Evolutionary conservation across 305 asterid species (phyloP).

Genomic region (Caryopteris hybrid): DNA sequence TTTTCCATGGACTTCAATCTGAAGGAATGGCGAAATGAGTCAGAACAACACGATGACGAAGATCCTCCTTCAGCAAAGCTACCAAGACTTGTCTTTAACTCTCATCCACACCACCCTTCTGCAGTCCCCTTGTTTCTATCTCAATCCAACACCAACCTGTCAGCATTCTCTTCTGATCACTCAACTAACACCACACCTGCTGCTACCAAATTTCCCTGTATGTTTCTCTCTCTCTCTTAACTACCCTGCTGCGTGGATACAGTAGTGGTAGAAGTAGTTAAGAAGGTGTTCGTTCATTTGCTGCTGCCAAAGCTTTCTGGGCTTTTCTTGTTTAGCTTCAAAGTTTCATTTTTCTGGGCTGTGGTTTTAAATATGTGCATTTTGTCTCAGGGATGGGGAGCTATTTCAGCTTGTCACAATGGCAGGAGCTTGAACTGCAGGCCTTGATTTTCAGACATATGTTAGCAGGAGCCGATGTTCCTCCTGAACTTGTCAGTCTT

Average conservation of each 20-base stretch:
- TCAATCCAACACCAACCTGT: conserved; percentile 49
- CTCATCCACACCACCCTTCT: conserved; percentile 30
- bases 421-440: conserved; percentile 92
- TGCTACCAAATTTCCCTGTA: conserved; percentile 47
- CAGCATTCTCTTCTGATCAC: conserved; percentile 45
- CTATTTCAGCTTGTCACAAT: conserved; percentile 72
- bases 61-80: conserved; percentile 37
- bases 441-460: conserved; percentile 79
- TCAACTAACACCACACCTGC: conserved; percentile 25
- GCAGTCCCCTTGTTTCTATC: conserved; percentile 63
- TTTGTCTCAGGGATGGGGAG: conserved; percentile 50
- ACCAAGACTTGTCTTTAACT: conserved; percentile 39
- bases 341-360: neutral
- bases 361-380: neutral
- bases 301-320: neutral
- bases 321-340: conserved; percentile 13
- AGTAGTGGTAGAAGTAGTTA: neutral
- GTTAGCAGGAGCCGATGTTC: conserved; percentile 75
- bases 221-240: conserved; percentile 8
- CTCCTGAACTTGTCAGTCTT: conserved; percentile 63
- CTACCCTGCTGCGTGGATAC: neutral
- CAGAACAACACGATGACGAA: conserved; percentile 31
- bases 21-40: conserved; percentile 72
- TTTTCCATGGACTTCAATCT: conserved; percentile 61
- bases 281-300: neutral